Percentiles rank a stretch among this genome's conserved stretches.
phyloP scores from a whole-genome alignment of 2,329 filamentous ascomycete genomes.

The Sporothrix dimorphospora region DNA sequence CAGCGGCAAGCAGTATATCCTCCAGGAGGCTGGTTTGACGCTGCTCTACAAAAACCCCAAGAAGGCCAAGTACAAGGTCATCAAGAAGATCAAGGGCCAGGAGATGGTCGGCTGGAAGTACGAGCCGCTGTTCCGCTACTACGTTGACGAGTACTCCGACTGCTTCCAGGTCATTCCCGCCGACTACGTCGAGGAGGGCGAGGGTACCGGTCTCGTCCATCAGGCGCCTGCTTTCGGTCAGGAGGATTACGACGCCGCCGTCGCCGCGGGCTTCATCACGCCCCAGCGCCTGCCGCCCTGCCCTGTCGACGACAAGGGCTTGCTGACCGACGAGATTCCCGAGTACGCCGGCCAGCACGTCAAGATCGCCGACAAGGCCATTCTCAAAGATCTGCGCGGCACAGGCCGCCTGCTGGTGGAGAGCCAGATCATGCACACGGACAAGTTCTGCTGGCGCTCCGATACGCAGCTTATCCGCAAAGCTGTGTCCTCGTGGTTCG shows the following conservation, averaged over 20 bases:
- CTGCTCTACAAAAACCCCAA: conserved; percentile 94
- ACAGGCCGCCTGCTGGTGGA: conserved; percentile 79
- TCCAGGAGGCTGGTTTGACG: conserved; percentile 77
- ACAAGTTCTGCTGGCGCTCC: conserved; percentile 93
- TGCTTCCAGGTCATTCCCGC: conserved; percentile 81
- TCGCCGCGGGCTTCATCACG: conserved; percentile 75
- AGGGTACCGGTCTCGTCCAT: conserved; percentile 92
- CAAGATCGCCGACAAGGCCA: conserved; percentile 88
- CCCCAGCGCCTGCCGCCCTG: conserved; percentile 81
- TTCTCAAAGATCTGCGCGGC: conserved; percentile 84
- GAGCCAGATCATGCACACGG: conserved; percentile 86
- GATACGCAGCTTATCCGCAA: conserved; percentile 93
- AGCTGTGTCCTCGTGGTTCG: conserved; percentile 92
- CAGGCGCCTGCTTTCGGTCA: conserved; percentile 93
- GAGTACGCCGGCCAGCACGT: conserved; percentile 89
- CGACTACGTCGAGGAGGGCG: conserved; percentile 83
- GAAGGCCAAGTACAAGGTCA: conserved; percentile 88
- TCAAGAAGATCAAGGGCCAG: conserved; percentile 78
- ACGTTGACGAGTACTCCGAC: conserved; percentile 86
- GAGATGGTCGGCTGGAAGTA: conserved; percentile 90
- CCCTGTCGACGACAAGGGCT: conserved; percentile 80
- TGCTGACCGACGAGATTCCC: conserved; percentile 74
- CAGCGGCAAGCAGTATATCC: conserved; percentile 80
- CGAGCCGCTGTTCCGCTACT: conserved; percentile 86
- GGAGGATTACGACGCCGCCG: conserved; percentile 87